These are phyloP conservation scores for Talaromyces atroroseus DNA, from an alignment of 2,329 filamentous ascomycete genomes.

Conservation along the genomic window DNA sequence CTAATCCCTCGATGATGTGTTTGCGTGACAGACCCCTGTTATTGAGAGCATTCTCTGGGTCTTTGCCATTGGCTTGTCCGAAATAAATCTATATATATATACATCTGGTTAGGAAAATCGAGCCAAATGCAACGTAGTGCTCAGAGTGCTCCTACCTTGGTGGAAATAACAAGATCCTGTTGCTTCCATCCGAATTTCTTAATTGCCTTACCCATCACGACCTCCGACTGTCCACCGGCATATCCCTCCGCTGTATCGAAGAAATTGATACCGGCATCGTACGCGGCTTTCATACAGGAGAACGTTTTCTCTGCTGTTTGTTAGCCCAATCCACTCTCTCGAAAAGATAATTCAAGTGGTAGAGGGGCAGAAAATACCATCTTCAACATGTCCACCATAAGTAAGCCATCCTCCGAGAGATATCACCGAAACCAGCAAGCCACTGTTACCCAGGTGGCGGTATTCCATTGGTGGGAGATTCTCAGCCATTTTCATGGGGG, in stretches of 20 bases:
- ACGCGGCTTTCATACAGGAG: slow-evolving; percentile 48
- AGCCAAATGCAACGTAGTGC: background rate
- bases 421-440: slow-evolving; percentile 68
- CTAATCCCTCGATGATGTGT: slow-evolving; percentile 63
- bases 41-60: slow-evolving; percentile 57
- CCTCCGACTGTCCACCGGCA: slow-evolving; percentile 49
- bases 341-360: background rate
- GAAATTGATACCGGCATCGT: slow-evolving; percentile 53
- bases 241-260: slow-evolving; percentile 54
- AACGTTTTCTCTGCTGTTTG: slow-evolving; percentile 25
- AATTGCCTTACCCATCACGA: slow-evolving; percentile 52
- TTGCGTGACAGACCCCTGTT: slow-evolving; percentile 64
- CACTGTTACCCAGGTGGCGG: slow-evolving; percentile 64
- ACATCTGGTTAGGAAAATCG: background rate
- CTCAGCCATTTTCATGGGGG: slow-evolving; percentile 19
- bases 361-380: slow-evolving; percentile 40
- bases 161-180: slow-evolving; percentile 54
- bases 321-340: background rate
- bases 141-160: slow-evolving; percentile 37
- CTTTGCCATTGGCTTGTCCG: slow-evolving; percentile 55
- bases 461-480: slow-evolving; percentile 55
- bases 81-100: slow-evolving; percentile 51
- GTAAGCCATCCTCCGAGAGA: slow-evolving; percentile 61
- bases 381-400: slow-evolving; percentile 67
- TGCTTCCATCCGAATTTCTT: slow-evolving; percentile 54